Evolutionary conservation across 306 rosid genomes (phyloP), one percentile per base, ranked within the genome.

Genomic region (Lupinus albus): DNA sequence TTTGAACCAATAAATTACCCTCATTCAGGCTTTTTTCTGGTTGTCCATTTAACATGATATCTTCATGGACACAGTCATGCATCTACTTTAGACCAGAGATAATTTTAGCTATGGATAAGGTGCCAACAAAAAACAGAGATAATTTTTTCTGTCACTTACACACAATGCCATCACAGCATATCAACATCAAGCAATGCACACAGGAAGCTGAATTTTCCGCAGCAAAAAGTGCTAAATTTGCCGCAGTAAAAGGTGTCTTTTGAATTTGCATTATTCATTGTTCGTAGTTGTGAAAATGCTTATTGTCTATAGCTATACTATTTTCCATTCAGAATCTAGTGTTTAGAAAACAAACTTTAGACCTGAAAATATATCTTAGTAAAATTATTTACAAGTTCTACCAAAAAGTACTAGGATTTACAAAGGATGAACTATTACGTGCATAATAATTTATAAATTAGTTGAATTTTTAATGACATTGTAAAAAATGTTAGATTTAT

Each of bases 51-150:
- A 63, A 56, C 57, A 77, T 77, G 73, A 48, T 64, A 45, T 71
- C 81, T 55, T 77, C 59, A 1, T 69, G 55, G 63, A 21, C 73
- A 25, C 75, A 14, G 25, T 33, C 81, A 30, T 77, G 73, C 64
- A 39, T 49, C 56, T 41, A 11, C 51, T 55, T 64, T 61, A 71
- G 68, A 46, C 16, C 64, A 67, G 25, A n/a, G 32, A 71, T 49
- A 11, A 21, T 21, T 71, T 56, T 70, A 12, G 35, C 46, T 61
- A 21, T 45, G 15, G 63, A 36, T 47, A 76, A 70, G 61, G 39
- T 71, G 0, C 45, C 68, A 47, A 64, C 25, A 42, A 77, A 77
- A 58, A 64, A 77, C 62, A 76, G 48, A 36, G 41, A 54, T 47
- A 70, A 5, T 36, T 3, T 63, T 54, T 2, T 36, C 6, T 13